These are phyloP conservation scores for Globisporangium spiculum DNA, from an alignment of 352 stramenopile species.

Conservation along the genomic window DNA sequence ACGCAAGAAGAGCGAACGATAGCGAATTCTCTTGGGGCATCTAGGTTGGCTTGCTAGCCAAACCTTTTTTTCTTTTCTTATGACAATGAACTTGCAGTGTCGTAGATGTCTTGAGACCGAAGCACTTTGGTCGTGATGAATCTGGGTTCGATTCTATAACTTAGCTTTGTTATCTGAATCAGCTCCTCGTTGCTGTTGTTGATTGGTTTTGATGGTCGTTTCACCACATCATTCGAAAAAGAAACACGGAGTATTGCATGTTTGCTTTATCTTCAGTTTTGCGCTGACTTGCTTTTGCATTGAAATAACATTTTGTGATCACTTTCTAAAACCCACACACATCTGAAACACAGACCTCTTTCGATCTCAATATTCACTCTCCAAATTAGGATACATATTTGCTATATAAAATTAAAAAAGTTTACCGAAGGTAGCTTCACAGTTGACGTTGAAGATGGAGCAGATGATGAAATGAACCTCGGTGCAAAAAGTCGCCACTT, in stretches of 20 bases:
- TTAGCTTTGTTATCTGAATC: neutral
- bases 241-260: neutral
- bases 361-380: neutral
- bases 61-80: neutral
- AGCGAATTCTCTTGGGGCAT: no score
- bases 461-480: neutral
- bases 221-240: neutral
- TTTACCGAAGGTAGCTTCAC: neutral
- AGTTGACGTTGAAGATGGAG: neutral
- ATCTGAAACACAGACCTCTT: neutral
- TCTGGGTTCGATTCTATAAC: neutral
- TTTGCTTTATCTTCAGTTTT: neutral
- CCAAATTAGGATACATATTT: neutral
- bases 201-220: neutral
- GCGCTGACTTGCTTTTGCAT: neutral
- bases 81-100: neutral
- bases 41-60: no score
- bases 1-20: no score
- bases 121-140: neutral
- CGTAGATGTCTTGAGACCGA: neutral
- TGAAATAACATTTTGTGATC: neutral
- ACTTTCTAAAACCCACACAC: neutral
- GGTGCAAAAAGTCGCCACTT: neutral
- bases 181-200: neutral
- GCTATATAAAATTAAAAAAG: constrained; percentile 2